A percentile compares a stretch with the other conserved stretches of the same genome.
Conservation (phyloP, 208 protist genomes). For the Crithidia expoeki region DNA sequence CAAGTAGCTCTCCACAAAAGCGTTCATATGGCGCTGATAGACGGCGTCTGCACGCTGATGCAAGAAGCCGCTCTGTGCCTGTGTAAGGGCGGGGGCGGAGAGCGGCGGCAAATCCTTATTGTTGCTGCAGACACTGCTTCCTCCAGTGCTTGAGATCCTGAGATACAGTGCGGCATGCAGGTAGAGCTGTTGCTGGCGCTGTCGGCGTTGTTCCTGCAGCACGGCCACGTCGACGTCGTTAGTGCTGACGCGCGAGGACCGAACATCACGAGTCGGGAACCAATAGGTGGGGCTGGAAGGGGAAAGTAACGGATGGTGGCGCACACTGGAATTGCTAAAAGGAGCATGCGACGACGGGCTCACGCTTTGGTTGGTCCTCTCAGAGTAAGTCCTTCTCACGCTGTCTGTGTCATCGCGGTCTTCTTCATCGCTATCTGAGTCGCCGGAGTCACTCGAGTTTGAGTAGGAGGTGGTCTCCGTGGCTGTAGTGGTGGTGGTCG, state of each 20-base stretch:
- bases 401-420: slow-evolving; percentile 1
- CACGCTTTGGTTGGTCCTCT: slow-evolving; percentile 10
- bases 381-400: neutral
- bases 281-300: slow-evolving; percentile 1
- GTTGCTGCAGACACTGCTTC: neutral
- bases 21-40: slow-evolving; percentile 46
- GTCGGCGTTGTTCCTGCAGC: slow-evolving; percentile 21
- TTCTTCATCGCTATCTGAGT: slow-evolving; percentile 14
- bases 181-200: slow-evolving; percentile 29
- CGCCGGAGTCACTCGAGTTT: slow-evolving; percentile 3
- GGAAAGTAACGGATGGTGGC: neutral
- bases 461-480: neutral
- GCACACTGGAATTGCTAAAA: slow-evolving; percentile 13
- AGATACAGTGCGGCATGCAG: slow-evolving; percentile 20
- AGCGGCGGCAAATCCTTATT: neutral
- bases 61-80: slow-evolving; percentile 9
- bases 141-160: neutral
- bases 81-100: neutral
- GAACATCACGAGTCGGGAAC: slow-evolving; percentile 34
- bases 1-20: slow-evolving; percentile 53
- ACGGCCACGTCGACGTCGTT: slow-evolving; percentile 50
- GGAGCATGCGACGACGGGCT: slow-evolving; percentile 16
- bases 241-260: slow-evolving; percentile 41
- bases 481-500: neutral
- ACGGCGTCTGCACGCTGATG: slow-evolving; percentile 15